These are phyloP conservation scores for Acidomyces sp. DNA, from an alignment of 495 filamentous ascomycete species.

Conservation along the genomic window DNA sequence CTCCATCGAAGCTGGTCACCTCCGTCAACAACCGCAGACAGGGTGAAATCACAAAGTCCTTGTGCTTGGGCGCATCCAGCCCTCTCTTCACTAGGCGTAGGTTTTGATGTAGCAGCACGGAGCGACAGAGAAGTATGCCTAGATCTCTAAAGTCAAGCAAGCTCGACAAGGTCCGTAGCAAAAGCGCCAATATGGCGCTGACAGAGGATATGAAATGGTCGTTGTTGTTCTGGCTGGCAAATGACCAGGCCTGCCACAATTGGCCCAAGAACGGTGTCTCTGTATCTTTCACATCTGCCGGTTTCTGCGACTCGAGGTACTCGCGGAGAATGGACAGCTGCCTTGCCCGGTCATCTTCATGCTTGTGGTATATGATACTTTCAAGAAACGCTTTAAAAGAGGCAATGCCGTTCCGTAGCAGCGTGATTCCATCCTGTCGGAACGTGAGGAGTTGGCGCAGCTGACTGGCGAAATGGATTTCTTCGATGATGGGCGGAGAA, in stretches of 20 bases:
- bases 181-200: constrained; percentile 59
- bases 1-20: constrained; percentile 66
- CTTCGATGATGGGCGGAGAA: constrained; percentile 6
- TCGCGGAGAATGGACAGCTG: constrained; percentile 47
- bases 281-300: constrained; percentile 39
- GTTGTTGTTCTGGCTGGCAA: constrained; percentile 55
- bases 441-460: constrained; percentile 18
- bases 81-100: constrained; percentile 58
- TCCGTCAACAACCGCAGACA: constrained; percentile 69
- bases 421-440: constrained; percentile 16
- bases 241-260: constrained; percentile 67
- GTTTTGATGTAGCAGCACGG: constrained; percentile 58
- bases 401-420: constrained; percentile 34
- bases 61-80: constrained; percentile 56
- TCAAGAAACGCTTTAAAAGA: constrained; percentile 67
- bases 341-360: constrained; percentile 20
- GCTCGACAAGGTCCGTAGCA: constrained; percentile 58
- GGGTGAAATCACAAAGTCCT: constrained; percentile 74
- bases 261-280: constrained; percentile 52
- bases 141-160: constrained; percentile 56
- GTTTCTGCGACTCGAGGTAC: constrained; percentile 57
- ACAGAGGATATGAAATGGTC: constrained; percentile 63
- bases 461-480: constrained; percentile 21
- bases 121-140: constrained; percentile 58
- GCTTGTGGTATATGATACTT: constrained; percentile 38